Evolutionary conservation across 805 yeast genomes (phyloP).

Genomic region (Hanseniaspora guilliermondii): DNA sequence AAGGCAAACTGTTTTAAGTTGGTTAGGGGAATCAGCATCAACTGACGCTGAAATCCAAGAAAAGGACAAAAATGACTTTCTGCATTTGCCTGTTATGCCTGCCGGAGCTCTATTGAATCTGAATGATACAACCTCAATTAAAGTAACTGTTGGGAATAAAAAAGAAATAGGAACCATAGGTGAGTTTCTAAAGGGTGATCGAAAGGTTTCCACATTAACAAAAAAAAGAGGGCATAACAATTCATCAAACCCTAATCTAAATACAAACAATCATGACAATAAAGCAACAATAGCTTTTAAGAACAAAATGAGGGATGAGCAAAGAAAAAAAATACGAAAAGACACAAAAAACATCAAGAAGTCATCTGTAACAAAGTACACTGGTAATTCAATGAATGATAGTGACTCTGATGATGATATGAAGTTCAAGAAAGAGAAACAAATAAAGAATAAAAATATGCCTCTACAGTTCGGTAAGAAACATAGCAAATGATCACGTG

Average conservation of each 20-base stretch:
- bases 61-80: slow-evolving; percentile 21
- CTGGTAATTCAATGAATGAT: neutral
- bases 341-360: neutral
- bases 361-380: neutral
- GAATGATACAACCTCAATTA: slow-evolving; percentile 1
- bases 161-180: slow-evolving; percentile 28
- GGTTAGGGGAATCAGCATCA: slow-evolving; percentile 19
- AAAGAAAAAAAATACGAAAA: slow-evolving; percentile 17
- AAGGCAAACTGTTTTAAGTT: slow-evolving; percentile 21
- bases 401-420: slow-evolving; percentile 14
- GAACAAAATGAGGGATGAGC: slow-evolving; percentile 24
- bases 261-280: slow-evolving; percentile 25
- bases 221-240: slow-evolving; percentile 22
- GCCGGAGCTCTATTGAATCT: slow-evolving; percentile 26
- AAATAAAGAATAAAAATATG: slow-evolving; percentile 21
- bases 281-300: slow-evolving; percentile 28
- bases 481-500: slow-evolving; percentile 15
- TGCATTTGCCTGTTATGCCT: slow-evolving; percentile 26
- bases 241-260: slow-evolving; percentile 16
- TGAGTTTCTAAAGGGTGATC: slow-evolving; percentile 27
- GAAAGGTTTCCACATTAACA: slow-evolving; percentile 24
- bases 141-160: neutral
- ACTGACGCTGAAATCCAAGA: slow-evolving; percentile 8
- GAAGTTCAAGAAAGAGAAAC: slow-evolving; percentile 16
- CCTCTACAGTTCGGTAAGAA: slow-evolving; percentile 20